phyloP scores from a whole-genome alignment of 2,329 filamentous ascomycete genomes.

The Fusarium kyushuense region DNA sequence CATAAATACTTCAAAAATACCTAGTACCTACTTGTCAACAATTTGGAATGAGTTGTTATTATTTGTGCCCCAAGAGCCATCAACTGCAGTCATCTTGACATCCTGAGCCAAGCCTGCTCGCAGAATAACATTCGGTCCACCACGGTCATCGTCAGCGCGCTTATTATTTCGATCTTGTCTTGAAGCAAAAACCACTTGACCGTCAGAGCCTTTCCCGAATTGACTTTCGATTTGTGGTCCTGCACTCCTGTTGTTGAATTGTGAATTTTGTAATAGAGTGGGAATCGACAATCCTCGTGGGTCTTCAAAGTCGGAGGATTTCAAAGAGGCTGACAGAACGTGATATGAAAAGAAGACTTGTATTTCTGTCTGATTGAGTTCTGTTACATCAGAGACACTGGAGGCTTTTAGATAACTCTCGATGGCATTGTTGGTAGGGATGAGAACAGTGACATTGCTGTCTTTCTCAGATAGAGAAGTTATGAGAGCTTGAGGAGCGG shows the following conservation, averaged over 20 bases:
- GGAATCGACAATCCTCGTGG: conserved; percentile 24
- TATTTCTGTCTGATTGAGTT: conserved; percentile 12
- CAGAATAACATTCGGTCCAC: conserved; percentile 17
- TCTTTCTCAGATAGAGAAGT: conserved; percentile 7
- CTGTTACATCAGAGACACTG: conserved; percentile 1
- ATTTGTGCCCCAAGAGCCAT: conserved; percentile 38
- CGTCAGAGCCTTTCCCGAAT: conserved; percentile 26
- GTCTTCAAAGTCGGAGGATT: conserved; percentile 18
- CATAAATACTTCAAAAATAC: fast-evolving
- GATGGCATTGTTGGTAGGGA: conserved; percentile 40
- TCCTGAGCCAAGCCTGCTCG: conserved; percentile 37
- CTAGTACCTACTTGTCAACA: conserved; percentile 28
- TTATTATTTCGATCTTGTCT: background rate
- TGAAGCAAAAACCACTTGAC: conserved; percentile 38
- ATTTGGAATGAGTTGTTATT: conserved; percentile 36
- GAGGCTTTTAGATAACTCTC: conserved; percentile 26
- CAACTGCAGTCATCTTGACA: conserved; percentile 38
- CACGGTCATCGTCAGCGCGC: conserved; percentile 4
- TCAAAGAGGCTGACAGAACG: conserved; percentile 17
- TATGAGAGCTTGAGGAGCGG: conserved; percentile 5
- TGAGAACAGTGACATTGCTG: conserved; percentile 37
- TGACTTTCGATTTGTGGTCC: conserved; percentile 19
- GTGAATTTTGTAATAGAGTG: conserved; percentile 12
- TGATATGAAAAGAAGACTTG: conserved; percentile 41
- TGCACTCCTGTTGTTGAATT: conserved; percentile 41